Percentiles rank a stretch among this genome's conserved stretches.
Evolutionary conservation across 495 filamentous ascomycete genomes (phyloP).

Genomic region (Penicillium parvum): DNA sequence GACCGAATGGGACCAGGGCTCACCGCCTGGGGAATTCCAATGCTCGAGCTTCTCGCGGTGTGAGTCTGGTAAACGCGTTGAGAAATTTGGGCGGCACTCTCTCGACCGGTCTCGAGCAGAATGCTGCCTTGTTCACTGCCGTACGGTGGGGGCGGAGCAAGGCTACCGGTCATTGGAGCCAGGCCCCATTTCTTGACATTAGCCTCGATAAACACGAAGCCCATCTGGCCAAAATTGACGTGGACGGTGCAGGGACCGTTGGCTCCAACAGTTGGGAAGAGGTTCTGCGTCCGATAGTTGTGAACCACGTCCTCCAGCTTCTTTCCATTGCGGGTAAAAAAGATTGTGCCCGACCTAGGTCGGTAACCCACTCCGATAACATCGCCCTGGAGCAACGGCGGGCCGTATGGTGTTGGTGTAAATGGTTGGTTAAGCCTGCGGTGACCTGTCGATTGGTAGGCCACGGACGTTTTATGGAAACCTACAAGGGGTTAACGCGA

Average conservation of each 20-base stretch:
- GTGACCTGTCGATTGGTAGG: conserved; percentile 81
- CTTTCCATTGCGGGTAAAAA: conserved; percentile 98
- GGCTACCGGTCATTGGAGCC: conserved; percentile 89
- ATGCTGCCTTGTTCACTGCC: conserved; percentile 95
- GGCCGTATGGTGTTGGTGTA: conserved; percentile 69
- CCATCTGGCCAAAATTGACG: conserved; percentile 96
- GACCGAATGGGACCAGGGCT: conserved; percentile 87
- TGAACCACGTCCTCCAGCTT: conserved; percentile 94
- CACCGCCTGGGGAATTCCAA: conserved; percentile 63
- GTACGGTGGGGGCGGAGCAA: conserved; percentile 94
- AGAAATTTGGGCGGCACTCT: conserved; percentile 54
- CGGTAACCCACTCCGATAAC: conserved; percentile 96
- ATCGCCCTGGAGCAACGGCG: conserved; percentile 81
- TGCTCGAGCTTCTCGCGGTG: conserved; percentile 45
- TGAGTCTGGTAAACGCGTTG: conserved; percentile 53
- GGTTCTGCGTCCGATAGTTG: conserved; percentile 87
- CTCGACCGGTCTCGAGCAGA: conserved; percentile 78
- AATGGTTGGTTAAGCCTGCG: conserved; percentile 94
- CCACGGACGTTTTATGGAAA: conserved; percentile 85
- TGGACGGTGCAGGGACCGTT: conserved; percentile 89
- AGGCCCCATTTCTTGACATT: conserved; percentile 99
- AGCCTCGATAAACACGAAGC: conserved; percentile 97
- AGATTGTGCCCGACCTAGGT: conserved; percentile 88
- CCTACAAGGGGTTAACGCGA: conserved; percentile 49
- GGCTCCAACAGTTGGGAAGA: conserved; percentile 93